These are phyloP conservation scores for Lasiodiplodia sp. DNA, from an alignment of 2,329 filamentous ascomycete genomes.

Conservation along the genomic window DNA sequence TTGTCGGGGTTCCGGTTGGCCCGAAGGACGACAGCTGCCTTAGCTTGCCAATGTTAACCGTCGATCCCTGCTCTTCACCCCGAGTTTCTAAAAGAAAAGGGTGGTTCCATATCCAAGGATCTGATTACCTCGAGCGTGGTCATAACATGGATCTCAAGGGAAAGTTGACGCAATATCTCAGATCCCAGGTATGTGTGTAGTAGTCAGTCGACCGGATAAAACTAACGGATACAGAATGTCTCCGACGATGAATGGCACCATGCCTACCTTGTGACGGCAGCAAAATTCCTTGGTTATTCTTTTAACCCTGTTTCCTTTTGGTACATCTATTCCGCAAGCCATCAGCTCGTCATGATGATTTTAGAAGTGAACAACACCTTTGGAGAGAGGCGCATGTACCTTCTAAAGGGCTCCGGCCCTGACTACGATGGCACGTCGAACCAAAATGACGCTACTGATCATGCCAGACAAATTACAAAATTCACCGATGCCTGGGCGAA, in stretches of 20 bases:
- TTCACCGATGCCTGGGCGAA: conserved; percentile 68
- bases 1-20: conserved; percentile 72
- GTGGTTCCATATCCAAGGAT: conserved; percentile 68
- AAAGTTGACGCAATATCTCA: conserved; percentile 69
- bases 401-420: conserved; percentile 53
- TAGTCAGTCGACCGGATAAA: not conserved
- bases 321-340: conserved; percentile 72
- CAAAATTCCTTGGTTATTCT: conserved; percentile 71
- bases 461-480: not conserved
- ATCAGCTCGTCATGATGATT: conserved; percentile 68
- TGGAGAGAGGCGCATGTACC: conserved; percentile 73
- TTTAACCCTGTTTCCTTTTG: conserved; percentile 83
- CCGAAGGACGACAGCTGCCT: conserved; percentile 54
- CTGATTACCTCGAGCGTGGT: conserved; percentile 68
- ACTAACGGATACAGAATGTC: conserved; percentile 56
- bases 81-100: conserved; percentile 41
- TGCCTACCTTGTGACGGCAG: conserved; percentile 75
- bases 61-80: conserved; percentile 36
- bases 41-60: conserved; percentile 64
- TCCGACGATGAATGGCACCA: conserved; percentile 67
- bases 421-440: not conserved
- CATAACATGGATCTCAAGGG: conserved; percentile 63
- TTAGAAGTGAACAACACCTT: conserved; percentile 81
- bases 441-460: not conserved
- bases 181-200: conserved; percentile 56